phyloP scores from a whole-genome alignment of 2,329 filamentous ascomycete species.

The Colletotrichum spaethianum region DNA sequence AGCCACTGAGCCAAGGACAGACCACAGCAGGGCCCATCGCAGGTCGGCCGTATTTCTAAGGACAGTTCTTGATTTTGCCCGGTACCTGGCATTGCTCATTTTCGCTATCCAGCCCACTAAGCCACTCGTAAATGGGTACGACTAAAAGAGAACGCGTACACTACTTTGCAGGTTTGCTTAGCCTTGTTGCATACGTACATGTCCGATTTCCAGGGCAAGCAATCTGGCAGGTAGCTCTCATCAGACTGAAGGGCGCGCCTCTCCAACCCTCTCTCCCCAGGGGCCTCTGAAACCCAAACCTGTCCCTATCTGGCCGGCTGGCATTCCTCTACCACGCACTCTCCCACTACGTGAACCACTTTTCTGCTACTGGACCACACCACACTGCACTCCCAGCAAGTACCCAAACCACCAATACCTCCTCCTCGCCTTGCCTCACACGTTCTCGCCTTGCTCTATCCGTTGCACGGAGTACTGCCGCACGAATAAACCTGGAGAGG shows the following conservation, averaged over 20 bases:
- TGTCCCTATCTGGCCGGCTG: slow-evolving; percentile 39
- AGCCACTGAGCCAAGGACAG: neutral
- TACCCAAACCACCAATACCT: slow-evolving; percentile 11
- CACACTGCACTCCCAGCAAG: neutral
- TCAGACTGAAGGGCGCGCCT: slow-evolving; percentile 22
- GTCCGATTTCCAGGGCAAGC: neutral
- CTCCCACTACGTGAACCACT: slow-evolving; percentile 26
- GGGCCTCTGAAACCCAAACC: slow-evolving; percentile 40
- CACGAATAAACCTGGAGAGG: slow-evolving; percentile 7
- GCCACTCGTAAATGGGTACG: neutral
- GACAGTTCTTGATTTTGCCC: neutral
- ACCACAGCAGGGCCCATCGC: neutral
- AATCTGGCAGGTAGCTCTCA: slow-evolving; percentile 14
- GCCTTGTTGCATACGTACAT: neutral
- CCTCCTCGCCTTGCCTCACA: neutral
- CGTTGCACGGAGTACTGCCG: neutral
- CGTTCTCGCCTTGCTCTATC: neutral
- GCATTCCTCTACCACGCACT: slow-evolving; percentile 27
- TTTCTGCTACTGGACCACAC: slow-evolving; percentile 9
- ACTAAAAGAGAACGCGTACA: neutral
- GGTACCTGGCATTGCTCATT: neutral
- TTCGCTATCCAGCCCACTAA: neutral
- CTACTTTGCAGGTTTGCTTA: neutral
- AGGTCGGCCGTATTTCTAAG: neutral
- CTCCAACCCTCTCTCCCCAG: slow-evolving; percentile 22